Conservation (phyloP, 495 filamentous ascomycete species). For the Cercophora newfieldiana region DNA sequence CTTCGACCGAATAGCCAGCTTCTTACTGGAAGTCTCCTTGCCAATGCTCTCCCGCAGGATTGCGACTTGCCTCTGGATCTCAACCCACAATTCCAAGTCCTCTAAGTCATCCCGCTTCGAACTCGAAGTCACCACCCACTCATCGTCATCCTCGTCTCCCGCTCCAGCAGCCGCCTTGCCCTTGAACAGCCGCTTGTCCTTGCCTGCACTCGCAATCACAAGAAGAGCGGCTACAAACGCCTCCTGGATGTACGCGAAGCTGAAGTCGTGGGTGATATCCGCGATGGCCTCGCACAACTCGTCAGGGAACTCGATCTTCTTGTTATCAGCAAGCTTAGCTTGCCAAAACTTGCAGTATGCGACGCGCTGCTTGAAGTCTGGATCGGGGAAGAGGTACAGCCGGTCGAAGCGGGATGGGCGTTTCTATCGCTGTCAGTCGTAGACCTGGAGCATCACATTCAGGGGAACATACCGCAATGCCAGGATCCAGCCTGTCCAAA, state of each 20-base stretch:
- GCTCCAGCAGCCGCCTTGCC: conserved; percentile 6
- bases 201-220: conserved; percentile 42
- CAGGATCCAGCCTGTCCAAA: conserved; percentile 58
- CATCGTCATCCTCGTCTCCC: conserved; percentile 22
- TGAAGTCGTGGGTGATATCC: conserved; percentile 59
- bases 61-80: conserved; percentile 58
- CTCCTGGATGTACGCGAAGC: conserved; percentile 67
- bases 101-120: conserved; percentile 36
- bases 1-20: background rate
- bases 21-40: conserved; percentile 11
- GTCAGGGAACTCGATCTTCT: conserved; percentile 57
- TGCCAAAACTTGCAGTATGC: conserved; percentile 62
- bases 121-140: background rate
- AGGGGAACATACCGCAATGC: conserved; percentile 47
- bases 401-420: conserved; percentile 65
- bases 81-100: conserved; percentile 52
- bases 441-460: too few relatives aligned
- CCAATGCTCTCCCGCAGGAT: conserved; percentile 58
- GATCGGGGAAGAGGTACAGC: conserved; percentile 62
- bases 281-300: conserved; percentile 55
- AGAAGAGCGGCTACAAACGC: conserved; percentile 61
- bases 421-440: conserved; percentile 35
- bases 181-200: background rate
- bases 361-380: conserved; percentile 51
- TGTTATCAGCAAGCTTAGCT: conserved; percentile 54